These are phyloP conservation scores for Podaxis sp. DNA, from an alignment of 768 basidiomycete species.

Conservation along the genomic window DNA sequence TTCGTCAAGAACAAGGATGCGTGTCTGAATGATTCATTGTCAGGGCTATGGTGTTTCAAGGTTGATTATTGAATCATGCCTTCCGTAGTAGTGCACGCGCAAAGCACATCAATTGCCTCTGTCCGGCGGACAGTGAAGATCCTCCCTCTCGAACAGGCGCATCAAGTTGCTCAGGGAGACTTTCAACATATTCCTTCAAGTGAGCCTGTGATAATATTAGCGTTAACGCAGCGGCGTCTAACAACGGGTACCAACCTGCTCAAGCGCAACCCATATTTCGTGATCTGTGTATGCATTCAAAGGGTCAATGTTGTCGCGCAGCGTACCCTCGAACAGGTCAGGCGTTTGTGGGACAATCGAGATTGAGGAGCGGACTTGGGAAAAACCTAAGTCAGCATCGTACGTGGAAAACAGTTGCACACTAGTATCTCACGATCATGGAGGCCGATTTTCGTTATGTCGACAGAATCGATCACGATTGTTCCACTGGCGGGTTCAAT, in stretches of 20 bases:
- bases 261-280: slow-evolving; percentile 86
- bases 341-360: slow-evolving; percentile 86
- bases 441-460: slow-evolving; percentile 74
- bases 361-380: slow-evolving; percentile 67
- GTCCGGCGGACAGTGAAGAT: slow-evolving; percentile 79
- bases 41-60: background rate
- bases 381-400: background rate
- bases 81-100: slow-evolving; percentile 81
- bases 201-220: slow-evolving; percentile 42
- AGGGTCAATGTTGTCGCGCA: slow-evolving; percentile 90
- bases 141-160: slow-evolving; percentile 77
- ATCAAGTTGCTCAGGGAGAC: slow-evolving; percentile 65
- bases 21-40: slow-evolving; percentile 45
- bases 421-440: slow-evolving; percentile 53
- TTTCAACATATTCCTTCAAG: slow-evolving; percentile 67
- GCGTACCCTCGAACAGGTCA: slow-evolving; percentile 67
- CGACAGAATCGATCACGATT: slow-evolving; percentile 72
- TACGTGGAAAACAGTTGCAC: background rate
- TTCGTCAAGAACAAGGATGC: slow-evolving; percentile 92
- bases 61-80: slow-evolving; percentile 29
- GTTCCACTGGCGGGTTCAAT: slow-evolving; percentile 68
- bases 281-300: slow-evolving; percentile 69
- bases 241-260: slow-evolving; percentile 41
- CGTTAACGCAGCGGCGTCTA: background rate
- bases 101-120: slow-evolving; percentile 87